Base-by-base conservation (phyloP, 208 protist genomes). In the Chromosphaera perkinsii region DNA sequence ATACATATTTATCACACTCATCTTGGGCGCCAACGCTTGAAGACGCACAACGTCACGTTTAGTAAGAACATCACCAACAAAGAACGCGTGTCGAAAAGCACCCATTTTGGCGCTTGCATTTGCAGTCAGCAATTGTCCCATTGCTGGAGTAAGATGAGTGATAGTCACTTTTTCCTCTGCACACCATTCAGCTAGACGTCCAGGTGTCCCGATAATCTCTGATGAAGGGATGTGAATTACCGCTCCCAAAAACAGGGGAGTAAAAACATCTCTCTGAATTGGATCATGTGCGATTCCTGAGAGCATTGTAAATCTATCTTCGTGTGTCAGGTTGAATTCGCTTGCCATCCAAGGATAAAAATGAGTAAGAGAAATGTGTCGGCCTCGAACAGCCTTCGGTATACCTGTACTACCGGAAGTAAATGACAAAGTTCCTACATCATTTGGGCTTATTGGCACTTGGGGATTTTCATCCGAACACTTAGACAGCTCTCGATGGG, bases 241-340 rank as follows among this genome's bases (percentile, higher is more conserved):
- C 27, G 80, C 80, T 39, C 82, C 82, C 5, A 85, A 60, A 69
- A 84, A 85, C 49, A 82, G 26, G n/a, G 82, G 82, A 20, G 82
- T 86, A 62, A 86, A 86, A 40, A 86, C 59, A 57, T 86, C 80
- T 24, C 81, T 48, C 54, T 86, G 81, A 14, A 86, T 70, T 14
- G 81, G 81, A 52, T 86, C 81, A 52, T 86, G 81, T 22, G 80
- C 73, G 49, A 86, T 86, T 52, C 81, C 81, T 3, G 63, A 77
- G 35, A 79, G 71, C 81, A 83, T 85, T 22, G 66, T 64, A 35
- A 84, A 84, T 20, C 68, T 33, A 24, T 71, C 65, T 0, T 27
- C 36, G 12, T 47, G 33, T 2, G 7, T 5, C 12, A 71, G 9
- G 24, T 47, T 40, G 54, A 84, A 84, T n/a, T 24, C 20, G 24